Conservation (phyloP, 1,284 basidiomycete genomes). For the Malassezia yamatoensis region DNA sequence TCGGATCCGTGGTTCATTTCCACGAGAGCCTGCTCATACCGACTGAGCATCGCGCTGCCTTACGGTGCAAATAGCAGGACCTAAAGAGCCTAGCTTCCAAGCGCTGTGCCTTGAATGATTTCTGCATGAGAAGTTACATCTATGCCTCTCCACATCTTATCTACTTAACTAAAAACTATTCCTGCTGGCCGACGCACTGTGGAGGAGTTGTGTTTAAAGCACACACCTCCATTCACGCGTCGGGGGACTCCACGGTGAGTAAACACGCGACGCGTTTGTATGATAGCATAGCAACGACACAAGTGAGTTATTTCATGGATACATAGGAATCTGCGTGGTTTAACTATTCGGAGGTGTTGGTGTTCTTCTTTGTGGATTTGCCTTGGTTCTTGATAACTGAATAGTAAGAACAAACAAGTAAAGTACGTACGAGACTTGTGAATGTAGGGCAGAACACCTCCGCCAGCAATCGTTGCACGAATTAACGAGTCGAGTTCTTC, state of each 20-base stretch:
- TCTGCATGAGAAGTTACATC: background rate
- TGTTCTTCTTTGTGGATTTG: slow-evolving; percentile 15
- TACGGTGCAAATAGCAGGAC: too few species aligned
- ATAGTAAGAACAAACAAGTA: background rate
- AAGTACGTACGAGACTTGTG: slow-evolving; percentile 58
- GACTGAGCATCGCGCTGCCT: background rate
- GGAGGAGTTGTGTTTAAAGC: background rate
- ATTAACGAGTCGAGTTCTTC: slow-evolving; percentile 64
- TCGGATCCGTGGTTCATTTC: background rate
- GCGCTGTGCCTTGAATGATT: too few species aligned
- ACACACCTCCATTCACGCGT: background rate
- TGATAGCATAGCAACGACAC: background rate
- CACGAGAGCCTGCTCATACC: slow-evolving; percentile 4
- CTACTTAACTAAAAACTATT: background rate
- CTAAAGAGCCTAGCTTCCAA: too few species aligned
- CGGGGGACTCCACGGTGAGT: background rate
- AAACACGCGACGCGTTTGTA: slow-evolving; percentile 6
- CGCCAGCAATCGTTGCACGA: slow-evolving; percentile 58
- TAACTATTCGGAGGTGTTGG: slow-evolving; percentile 9
- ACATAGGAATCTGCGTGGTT: too few species aligned
- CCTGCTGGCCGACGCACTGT: background rate
- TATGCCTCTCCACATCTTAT: background rate
- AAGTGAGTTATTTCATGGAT: too few species aligned
- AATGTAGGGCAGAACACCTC: slow-evolving; percentile 90
- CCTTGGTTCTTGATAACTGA: slow-evolving; percentile 18